Percentiles rank a stretch among this genome's conserved stretches.
phyloP scores from a whole-genome alignment of 2,329 filamentous ascomycete species.

The Shiraia sp. region DNA sequence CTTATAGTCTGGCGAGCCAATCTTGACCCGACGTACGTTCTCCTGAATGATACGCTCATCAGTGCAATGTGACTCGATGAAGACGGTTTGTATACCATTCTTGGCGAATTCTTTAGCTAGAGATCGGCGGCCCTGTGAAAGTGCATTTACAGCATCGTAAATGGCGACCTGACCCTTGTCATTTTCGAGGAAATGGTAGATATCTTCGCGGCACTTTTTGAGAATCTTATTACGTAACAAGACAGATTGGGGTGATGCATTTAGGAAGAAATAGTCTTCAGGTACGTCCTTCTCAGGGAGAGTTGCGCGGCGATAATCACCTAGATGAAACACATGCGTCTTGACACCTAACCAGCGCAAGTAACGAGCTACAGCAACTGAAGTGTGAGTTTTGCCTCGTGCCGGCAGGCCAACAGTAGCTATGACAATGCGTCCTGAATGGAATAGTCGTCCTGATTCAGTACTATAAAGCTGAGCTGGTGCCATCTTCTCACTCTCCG shows the following conservation, averaged over 20 bases:
- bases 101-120: constrained; percentile 97
- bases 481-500: constrained; percentile 80
- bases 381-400: constrained; percentile 96
- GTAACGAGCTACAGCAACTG: constrained; percentile 92
- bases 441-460: constrained; percentile 94
- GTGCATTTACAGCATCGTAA: constrained; percentile 96
- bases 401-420: constrained; percentile 95
- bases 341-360: constrained; percentile 97
- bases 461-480: constrained; percentile 98
- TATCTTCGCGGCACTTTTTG: constrained; percentile 95
- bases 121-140: constrained; percentile 77
- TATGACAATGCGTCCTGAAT: constrained; percentile 95
- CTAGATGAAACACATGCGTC: constrained; percentile 95
- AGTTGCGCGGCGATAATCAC: constrained; percentile 92
- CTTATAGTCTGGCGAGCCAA: constrained; percentile 94
- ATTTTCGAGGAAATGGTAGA: constrained; percentile 93
- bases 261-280: constrained; percentile 96
- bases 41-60: constrained; percentile 93
- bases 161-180: constrained; percentile 98
- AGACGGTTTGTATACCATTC: constrained; percentile 92
- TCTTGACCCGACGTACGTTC: constrained; percentile 96
- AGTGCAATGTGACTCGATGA: constrained; percentile 94
- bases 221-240: constrained; percentile 94
- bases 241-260: constrained; percentile 90
- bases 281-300: constrained; percentile 83